A percentile compares a stretch with the other conserved stretches of the same genome.
phyloP scores from a whole-genome alignment of 139 green algal genomes.

The Asterochloris erici region DNA sequence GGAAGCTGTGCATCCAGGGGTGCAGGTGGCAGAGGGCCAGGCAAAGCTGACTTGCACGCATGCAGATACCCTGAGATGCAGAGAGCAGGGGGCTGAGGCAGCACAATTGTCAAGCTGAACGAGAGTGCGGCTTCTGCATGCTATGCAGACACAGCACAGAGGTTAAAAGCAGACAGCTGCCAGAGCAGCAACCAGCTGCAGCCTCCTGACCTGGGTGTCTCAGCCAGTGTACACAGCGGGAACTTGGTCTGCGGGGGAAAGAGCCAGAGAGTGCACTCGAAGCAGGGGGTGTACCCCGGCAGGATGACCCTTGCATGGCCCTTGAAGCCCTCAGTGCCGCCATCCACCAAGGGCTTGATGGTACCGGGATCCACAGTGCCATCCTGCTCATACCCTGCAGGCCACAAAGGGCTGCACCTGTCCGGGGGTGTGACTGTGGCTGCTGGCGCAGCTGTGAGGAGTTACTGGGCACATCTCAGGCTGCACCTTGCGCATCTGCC shows the following conservation, averaged over 20 bases:
- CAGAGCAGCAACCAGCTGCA: background rate
- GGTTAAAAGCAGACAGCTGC: background rate
- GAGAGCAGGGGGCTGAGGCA: too few species aligned
- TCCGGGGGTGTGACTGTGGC: too few species aligned
- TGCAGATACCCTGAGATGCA: too few species aligned
- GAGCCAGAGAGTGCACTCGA: constrained; percentile 99
- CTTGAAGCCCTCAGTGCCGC: constrained; percentile 99
- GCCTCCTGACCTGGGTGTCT: constrained; percentile 72
- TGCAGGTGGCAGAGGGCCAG: too few species aligned
- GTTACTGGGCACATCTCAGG: too few species aligned
- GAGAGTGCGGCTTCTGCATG: background rate
- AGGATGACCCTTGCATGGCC: constrained; percentile 96
- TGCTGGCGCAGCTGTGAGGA: too few species aligned
- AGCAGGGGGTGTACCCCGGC: constrained; percentile 95
- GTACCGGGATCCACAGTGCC: constrained; percentile 73
- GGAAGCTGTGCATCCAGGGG: too few species aligned
- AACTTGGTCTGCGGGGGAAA: constrained; percentile 98
- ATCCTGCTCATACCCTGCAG: constrained; percentile 83
- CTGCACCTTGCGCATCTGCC: too few species aligned
- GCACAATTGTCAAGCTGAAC: background rate
- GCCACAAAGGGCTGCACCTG: background rate
- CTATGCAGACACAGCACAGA: background rate
- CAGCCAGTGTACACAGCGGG: constrained; percentile 96
- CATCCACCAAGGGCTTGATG: constrained; percentile 96
- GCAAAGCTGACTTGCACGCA: too few species aligned